Percentiles rank a stretch among this genome's conserved stretches.
Evolutionary conservation across 2,329 filamentous ascomycete genomes (phyloP).

Genomic region (Alternaria triticina): DNA sequence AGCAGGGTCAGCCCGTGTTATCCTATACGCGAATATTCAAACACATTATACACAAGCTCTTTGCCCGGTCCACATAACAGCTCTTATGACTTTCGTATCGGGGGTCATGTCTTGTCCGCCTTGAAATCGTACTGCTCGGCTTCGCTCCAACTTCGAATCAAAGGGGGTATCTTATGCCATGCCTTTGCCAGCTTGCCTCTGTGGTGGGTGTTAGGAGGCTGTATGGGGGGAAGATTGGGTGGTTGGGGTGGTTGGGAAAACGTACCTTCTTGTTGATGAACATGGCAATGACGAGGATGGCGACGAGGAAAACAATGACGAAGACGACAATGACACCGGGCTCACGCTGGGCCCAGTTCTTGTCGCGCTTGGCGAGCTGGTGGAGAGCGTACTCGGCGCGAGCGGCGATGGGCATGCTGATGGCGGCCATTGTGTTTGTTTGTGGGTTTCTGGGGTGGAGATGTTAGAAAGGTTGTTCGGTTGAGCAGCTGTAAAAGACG

Average conservation of each 20-base stretch:
- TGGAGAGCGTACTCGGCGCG: conserved; percentile 46
- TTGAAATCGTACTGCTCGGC: conserved; percentile 8
- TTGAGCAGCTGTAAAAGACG: conserved; percentile 2
- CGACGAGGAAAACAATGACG: conserved; percentile 65
- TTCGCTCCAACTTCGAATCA: conserved; percentile 9
- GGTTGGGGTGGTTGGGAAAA: neutral
- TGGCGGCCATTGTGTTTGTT: conserved; percentile 45
- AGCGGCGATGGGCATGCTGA: conserved; percentile 46
- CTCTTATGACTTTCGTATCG: conserved; percentile 8
- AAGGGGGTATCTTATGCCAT: conserved; percentile 22
- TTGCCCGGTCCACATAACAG: conserved; percentile 4
- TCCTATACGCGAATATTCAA: conserved; percentile 26
- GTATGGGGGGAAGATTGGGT: neutral
- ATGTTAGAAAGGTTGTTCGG: conserved; percentile 17
- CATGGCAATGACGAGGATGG: conserved; percentile 57
- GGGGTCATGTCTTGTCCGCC: conserved; percentile 6
- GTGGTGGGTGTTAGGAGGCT: conserved; percentile 6
- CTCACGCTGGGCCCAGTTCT: conserved; percentile 64
- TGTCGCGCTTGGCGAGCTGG: conserved; percentile 58
- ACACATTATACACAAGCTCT: conserved; percentile 38
- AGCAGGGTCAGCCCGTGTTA: conserved; percentile 20
- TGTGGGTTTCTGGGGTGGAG: conserved; percentile 27
- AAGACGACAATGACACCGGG: conserved; percentile 69
- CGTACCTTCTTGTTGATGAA: conserved; percentile 57
- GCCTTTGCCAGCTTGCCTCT: conserved; percentile 20